Percentiles rank a stretch among this genome's conserved stretches.
These are phyloP conservation scores for Pseudogymnoascus sp. DNA, from an alignment of 2,329 filamentous ascomycete genomes.

Conservation along the genomic window DNA sequence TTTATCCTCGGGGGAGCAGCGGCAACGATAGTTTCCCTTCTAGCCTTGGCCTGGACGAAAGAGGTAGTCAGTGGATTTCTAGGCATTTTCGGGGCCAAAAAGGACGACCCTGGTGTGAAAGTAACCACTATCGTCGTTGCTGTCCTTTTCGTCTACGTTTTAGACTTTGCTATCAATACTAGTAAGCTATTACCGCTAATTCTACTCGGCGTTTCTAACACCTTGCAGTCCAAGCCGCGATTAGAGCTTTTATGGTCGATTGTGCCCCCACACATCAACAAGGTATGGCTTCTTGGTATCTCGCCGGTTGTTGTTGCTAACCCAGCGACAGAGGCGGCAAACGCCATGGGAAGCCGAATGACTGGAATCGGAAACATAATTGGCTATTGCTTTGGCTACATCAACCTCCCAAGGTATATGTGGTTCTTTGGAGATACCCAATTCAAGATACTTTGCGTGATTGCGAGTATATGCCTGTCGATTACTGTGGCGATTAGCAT, in stretches of 20 bases:
- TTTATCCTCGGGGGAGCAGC: conserved; percentile 68
- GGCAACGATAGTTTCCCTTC: conserved; percentile 59
- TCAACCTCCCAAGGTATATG: conserved; percentile 66
- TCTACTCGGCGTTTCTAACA: conserved; percentile 10
- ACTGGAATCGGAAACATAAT: conserved; percentile 85
- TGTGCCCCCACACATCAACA: conserved; percentile 89
- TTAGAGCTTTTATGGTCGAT: conserved; percentile 89
- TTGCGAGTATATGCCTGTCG: conserved; percentile 68
- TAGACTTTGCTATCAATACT: conserved; percentile 94
- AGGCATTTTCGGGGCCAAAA: conserved; percentile 61
- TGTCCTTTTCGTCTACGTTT: conserved; percentile 77
- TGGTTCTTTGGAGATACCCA: conserved; percentile 81
- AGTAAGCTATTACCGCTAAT: conserved; percentile 41
- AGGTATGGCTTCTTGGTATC: conserved; percentile 29
- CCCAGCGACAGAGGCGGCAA: conserved; percentile 60
- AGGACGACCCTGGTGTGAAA: conserved; percentile 57
- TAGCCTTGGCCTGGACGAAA: conserved; percentile 66
- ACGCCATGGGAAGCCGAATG: conserved; percentile 86
- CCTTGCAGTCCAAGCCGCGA: conserved; percentile 70
- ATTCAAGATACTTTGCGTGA: conserved; percentile 85
- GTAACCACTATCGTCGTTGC: conserved; percentile 67
- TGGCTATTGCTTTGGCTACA: conserved; percentile 80
- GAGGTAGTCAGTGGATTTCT: conserved; percentile 65
- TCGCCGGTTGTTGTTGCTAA: neutral
- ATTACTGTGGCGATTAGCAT: conserved; percentile 66